These are phyloP conservation scores for Gymnopilus junonius DNA, from an alignment of 768 basidiomycete species.

Conservation along the genomic window DNA sequence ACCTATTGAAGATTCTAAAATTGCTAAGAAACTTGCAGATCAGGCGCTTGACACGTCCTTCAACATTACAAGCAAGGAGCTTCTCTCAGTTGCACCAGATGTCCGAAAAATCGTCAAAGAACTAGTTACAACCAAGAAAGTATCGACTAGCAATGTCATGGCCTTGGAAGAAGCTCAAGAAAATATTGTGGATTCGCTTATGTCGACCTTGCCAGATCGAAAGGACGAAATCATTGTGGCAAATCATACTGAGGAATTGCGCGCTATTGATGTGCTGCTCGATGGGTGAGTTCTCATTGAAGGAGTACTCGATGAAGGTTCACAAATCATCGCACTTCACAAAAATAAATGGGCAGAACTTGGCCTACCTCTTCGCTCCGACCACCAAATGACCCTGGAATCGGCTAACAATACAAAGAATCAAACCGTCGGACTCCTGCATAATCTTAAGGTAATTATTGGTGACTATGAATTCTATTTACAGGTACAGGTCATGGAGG, in stretches of 20 bases:
- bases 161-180: neutral
- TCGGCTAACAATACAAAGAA: constrained; percentile 18
- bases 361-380: constrained; percentile 7
- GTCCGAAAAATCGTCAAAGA: constrained; percentile 17
- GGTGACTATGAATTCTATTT: too few relatives aligned
- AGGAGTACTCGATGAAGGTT: constrained; percentile 21
- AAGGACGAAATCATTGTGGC: too few relatives aligned
- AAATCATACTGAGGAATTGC: constrained; percentile 15
- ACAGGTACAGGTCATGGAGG: constrained; percentile 23
- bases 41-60: constrained; percentile 13
- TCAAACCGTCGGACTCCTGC: constrained; percentile 17
- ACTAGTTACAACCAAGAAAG: constrained; percentile 4
- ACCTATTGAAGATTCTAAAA: constrained; percentile 14
- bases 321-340: constrained; percentile 16
- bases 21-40: constrained; percentile 9
- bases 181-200: neutral
- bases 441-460: constrained; percentile 14
- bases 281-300: constrained; percentile 6
- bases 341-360: constrained; percentile 18
- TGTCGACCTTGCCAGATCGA: neutral
- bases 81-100: constrained; percentile 14
- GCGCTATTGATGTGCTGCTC: constrained; percentile 10
- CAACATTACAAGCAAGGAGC: constrained; percentile 16
- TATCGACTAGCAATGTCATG: neutral
- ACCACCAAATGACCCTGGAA: constrained; percentile 21